Evolutionary conservation across 441 rosid genomes (phyloP).

Genomic region (Pelargonium australe): DNA sequence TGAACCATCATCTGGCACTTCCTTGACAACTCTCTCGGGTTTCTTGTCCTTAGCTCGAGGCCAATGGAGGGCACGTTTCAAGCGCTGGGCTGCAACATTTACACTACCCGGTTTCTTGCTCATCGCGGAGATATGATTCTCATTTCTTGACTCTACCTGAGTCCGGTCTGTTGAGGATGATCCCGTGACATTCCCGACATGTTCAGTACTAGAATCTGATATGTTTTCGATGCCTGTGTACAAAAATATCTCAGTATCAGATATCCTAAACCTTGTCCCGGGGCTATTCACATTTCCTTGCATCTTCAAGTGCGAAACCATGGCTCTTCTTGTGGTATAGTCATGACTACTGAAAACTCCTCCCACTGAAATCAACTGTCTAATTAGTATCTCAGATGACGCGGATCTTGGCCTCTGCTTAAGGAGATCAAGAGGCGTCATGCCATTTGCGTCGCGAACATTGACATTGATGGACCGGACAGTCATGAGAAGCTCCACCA

Average conservation of each 20-base stretch:
- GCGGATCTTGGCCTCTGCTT: slow-evolving; percentile 64
- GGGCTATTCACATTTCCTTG: slow-evolving; percentile 69
- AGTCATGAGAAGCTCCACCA: slow-evolving; percentile 78
- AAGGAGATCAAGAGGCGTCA: slow-evolving; percentile 89
- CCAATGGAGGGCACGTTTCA: slow-evolving; percentile 69
- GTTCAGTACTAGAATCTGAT: slow-evolving; percentile 36
- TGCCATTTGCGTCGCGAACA: slow-evolving; percentile 50
- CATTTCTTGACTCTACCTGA: slow-evolving; percentile 36
- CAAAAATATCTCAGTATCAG: slow-evolving; percentile 71
- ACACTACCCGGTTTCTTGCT: slow-evolving; percentile 40
- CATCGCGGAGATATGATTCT: slow-evolving; percentile 28
- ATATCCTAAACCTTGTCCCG: slow-evolving; percentile 66
- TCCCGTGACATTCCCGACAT: slow-evolving; percentile 36
- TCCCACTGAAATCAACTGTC: slow-evolving; percentile 77
- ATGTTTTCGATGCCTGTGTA: slow-evolving; percentile 49
- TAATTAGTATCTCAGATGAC: slow-evolving; percentile 63
- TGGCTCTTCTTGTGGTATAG: slow-evolving; percentile 57
- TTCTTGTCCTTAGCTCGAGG: slow-evolving; percentile 40
- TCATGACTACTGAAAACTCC: slow-evolving; percentile 66
- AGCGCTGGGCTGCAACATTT: slow-evolving; percentile 48
- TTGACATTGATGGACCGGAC: slow-evolving; percentile 62
- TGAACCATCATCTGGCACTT: slow-evolving; percentile 26
- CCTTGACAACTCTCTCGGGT: slow-evolving; percentile 31
- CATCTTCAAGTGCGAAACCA: slow-evolving; percentile 70
- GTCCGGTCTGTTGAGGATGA: slow-evolving; percentile 41